These are phyloP conservation scores for Monascus ruber DNA, from an alignment of 2,329 filamentous ascomycete genomes.

Conservation along the genomic window DNA sequence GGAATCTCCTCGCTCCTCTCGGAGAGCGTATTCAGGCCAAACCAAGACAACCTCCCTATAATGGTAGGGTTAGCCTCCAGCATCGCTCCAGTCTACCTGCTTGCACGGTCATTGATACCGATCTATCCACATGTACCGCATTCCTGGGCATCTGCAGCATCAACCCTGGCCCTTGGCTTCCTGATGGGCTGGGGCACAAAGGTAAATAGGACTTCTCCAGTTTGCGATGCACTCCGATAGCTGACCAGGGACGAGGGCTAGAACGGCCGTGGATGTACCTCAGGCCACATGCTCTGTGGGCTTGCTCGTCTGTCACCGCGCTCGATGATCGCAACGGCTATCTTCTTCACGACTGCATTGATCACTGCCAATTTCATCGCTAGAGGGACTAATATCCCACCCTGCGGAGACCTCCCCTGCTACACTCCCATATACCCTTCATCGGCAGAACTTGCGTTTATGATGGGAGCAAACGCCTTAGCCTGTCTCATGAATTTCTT, in stretches of 20 bases:
- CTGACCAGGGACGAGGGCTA: slow-evolving; percentile 8
- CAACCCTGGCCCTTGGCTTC: slow-evolving; percentile 32
- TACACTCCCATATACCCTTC: slow-evolving; percentile 37
- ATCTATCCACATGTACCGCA: slow-evolving; percentile 27
- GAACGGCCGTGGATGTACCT: slow-evolving; percentile 42
- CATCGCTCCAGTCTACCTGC: slow-evolving; percentile 27
- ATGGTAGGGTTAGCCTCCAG: slow-evolving; percentile 38
- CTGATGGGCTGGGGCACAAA: slow-evolving; percentile 44
- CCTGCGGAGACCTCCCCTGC: slow-evolving; percentile 32
- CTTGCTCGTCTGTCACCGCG: slow-evolving; percentile 39
- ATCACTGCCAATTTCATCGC: slow-evolving; percentile 28
- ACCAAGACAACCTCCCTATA: slow-evolving; percentile 32
- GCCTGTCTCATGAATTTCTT: slow-evolving; percentile 21
- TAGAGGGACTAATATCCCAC: slow-evolving; percentile 26
- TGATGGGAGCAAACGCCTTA: slow-evolving; percentile 20
- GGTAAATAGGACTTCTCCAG: slow-evolving; percentile 19
- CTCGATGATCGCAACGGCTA: slow-evolving; percentile 36
- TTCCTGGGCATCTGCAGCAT: slow-evolving; percentile 23
- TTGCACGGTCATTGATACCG: slow-evolving; percentile 36
- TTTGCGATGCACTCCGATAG: background rate
- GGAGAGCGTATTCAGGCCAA: slow-evolving; percentile 29
- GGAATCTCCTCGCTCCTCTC: slow-evolving; percentile 40
- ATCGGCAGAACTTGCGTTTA: slow-evolving; percentile 20
- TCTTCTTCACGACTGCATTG: slow-evolving; percentile 35
- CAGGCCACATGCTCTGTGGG: slow-evolving; percentile 46